These are phyloP conservation scores for Allium cepa DNA, from an alignment of 106 monocot genomes.

Conservation along the genomic window DNA sequence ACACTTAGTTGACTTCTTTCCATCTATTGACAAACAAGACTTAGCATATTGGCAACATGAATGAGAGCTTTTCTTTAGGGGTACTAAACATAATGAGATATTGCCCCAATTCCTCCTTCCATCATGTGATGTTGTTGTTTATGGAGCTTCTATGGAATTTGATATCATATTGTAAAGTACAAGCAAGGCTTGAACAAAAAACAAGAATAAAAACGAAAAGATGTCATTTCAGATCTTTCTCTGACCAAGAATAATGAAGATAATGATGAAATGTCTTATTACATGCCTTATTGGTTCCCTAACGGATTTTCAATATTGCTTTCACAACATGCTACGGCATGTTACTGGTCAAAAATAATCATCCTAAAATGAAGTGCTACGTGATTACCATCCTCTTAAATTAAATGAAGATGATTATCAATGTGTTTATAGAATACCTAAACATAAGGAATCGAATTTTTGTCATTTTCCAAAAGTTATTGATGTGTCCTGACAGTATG, in stretches of 20 bases:
- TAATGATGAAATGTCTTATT: conserved; percentile 17
- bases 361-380: not conserved
- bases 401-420: conserved; percentile 19
- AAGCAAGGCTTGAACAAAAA: conserved; percentile 26
- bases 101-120: conserved; percentile 22
- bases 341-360: not conserved
- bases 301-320: conserved; percentile 15
- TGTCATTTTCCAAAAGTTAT: conserved; percentile 17
- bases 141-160: conserved; percentile 14
- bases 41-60: conserved; percentile 19
- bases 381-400: conserved; percentile 18
- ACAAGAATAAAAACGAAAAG: conserved; percentile 32
- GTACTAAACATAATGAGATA: conserved; percentile 10
- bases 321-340: not conserved
- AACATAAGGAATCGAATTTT: conserved; percentile 19
- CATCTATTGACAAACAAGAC: conserved; percentile 20
- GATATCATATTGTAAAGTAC: conserved; percentile 52
- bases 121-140: conserved; percentile 14
- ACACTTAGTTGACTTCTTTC: conserved; percentile 49
- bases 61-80: conserved; percentile 11
- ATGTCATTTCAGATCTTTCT: conserved; percentile 70
- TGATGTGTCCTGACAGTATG: not conserved
- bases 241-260: conserved; percentile 17
- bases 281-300: not conserved
- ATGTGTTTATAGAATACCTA: conserved; percentile 13